These are phyloP conservation scores for Artemisia argyi DNA, from an alignment of 129 eudicot species.

Conservation along the genomic window DNA sequence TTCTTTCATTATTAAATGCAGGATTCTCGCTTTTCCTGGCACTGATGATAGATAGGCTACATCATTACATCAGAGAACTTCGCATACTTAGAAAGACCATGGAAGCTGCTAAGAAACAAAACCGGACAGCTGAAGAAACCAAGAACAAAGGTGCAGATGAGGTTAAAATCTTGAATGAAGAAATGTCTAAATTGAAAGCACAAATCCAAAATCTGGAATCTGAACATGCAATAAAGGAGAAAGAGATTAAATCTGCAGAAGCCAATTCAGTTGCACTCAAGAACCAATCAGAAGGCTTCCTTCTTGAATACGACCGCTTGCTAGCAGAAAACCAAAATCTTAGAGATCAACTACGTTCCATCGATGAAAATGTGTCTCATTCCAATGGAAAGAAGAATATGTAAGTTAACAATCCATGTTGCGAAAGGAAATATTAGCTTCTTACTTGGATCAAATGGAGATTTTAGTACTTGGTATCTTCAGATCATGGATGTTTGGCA, in stretches of 20 bases:
- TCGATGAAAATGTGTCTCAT: slow-evolving; percentile 45
- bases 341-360: slow-evolving; percentile 45
- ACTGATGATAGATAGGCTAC: slow-evolving; percentile 72
- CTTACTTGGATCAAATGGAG: neutral
- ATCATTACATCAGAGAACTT: slow-evolving; percentile 73
- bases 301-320: slow-evolving; percentile 53
- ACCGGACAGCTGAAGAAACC: slow-evolving; percentile 51
- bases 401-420: slow-evolving; percentile 22
- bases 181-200: slow-evolving; percentile 37
- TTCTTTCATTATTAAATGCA: slow-evolving; percentile 22
- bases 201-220: slow-evolving; percentile 54
- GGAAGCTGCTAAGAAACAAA: slow-evolving; percentile 70
- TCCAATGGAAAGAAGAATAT: slow-evolving; percentile 63
- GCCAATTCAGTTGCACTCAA: slow-evolving; percentile 59
- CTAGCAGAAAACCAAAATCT: slow-evolving; percentile 49
- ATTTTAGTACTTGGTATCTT: slow-evolving; percentile 4
- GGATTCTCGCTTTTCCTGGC: slow-evolving; percentile 65
- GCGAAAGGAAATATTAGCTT: neutral
- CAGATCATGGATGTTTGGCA: slow-evolving; percentile 12
- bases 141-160: slow-evolving; percentile 59
- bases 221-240: slow-evolving; percentile 41
- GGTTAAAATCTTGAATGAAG: slow-evolving; percentile 48
- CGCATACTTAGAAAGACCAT: slow-evolving; percentile 53
- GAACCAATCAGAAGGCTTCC: slow-evolving; percentile 70
- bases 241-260: slow-evolving; percentile 64